Conservation (phyloP, 257 asterid species). For the Craterostigma plantagineum region DNA sequence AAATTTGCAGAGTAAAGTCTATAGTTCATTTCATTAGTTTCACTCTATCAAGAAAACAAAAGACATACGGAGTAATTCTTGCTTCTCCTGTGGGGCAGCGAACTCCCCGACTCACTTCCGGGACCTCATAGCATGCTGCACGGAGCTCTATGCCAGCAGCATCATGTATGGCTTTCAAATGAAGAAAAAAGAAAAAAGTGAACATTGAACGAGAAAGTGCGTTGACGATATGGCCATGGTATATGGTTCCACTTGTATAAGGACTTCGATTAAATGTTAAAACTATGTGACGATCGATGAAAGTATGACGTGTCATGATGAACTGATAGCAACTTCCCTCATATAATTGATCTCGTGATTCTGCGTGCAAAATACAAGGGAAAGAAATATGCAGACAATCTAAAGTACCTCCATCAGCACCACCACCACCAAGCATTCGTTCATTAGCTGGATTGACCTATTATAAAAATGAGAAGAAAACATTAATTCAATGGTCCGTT, state of each 20-base stretch:
- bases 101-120: conserved; percentile 66
- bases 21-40: too few species aligned
- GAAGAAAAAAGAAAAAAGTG: too few species aligned
- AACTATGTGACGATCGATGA: too few species aligned
- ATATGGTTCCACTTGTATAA: too few species aligned
- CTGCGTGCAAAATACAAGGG: too few species aligned
- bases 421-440: conserved; percentile 90
- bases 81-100: conserved; percentile 99
- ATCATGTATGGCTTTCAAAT: conserved; percentile 85
- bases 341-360: too few species aligned
- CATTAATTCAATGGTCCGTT: too few species aligned
- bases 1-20: neutral
- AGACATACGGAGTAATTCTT: conserved; percentile 66
- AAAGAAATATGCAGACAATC: neutral
- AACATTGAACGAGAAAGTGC: too few species aligned
- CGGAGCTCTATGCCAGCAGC: conserved; percentile 88
- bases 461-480: neutral
- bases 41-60: neutral
- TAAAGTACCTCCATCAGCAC: conserved; percentile 86
- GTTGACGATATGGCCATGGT: too few species aligned
- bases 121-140: conserved; percentile 61
- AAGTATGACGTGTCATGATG: too few species aligned
- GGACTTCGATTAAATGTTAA: too few species aligned
- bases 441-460: conserved; percentile 98
- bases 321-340: too few species aligned